A percentile compares a stretch with the other conserved stretches of the same genome.
Evolutionary conservation across 306 rosid species (phyloP).

Genomic region (Quercus glauca): DNA sequence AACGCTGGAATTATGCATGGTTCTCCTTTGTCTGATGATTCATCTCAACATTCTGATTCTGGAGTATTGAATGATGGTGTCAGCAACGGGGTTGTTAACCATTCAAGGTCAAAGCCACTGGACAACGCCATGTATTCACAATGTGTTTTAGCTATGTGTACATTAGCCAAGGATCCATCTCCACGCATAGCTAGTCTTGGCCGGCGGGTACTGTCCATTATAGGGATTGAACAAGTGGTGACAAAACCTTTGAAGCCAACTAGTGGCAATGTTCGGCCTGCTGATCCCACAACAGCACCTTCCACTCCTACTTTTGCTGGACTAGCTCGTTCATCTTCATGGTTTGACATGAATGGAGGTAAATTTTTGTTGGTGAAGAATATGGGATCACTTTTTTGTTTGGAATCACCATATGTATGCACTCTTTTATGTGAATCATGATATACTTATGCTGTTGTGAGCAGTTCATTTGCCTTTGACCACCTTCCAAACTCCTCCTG

Average conservation of each 20-base stretch:
- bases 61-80: conserved; percentile 81
- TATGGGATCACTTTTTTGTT: not conserved
- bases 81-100: conserved; percentile 75
- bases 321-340: conserved; percentile 86
- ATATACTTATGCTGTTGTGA: conserved; percentile 15
- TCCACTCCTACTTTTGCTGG: conserved; percentile 50
- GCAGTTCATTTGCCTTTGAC: conserved; percentile 82
- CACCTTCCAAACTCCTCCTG: conserved; percentile 96
- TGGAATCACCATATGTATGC: not conserved
- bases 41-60: conserved; percentile 93
- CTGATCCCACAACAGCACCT: conserved; percentile 46
- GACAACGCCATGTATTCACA: conserved; percentile 72
- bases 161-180: conserved; percentile 97
- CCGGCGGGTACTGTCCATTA: conserved; percentile 77
- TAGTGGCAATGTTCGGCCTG: conserved; percentile 34
- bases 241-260: conserved; percentile 65
- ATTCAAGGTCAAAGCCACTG: conserved; percentile 59
- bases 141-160: conserved; percentile 85
- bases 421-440: not conserved
- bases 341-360: conserved; percentile 99
- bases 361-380: conserved; percentile 15
- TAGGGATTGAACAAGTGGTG: conserved; percentile 92
- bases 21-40: conserved; percentile 86
- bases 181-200: conserved; percentile 89
- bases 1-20: conserved; percentile 88